phyloP scores from a whole-genome alignment of 2,329 filamentous ascomycete genomes.

The Ophiognomonia clavigignenti-juglandacearum region DNA sequence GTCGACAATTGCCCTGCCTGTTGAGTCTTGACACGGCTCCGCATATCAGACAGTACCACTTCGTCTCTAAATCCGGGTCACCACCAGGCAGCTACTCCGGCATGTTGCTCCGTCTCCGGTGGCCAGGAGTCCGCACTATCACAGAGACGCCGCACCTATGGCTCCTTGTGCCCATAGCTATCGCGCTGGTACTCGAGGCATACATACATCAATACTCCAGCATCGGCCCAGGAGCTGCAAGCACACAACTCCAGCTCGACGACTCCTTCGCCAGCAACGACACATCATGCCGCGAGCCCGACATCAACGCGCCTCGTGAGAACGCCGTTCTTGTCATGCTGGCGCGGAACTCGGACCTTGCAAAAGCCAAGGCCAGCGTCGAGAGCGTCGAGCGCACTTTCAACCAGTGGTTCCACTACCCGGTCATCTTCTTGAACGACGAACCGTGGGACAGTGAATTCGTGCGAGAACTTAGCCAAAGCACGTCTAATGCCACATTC shows the following conservation, averaged over 20 bases:
- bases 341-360: slow-evolving; percentile 38
- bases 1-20: too few relatives aligned
- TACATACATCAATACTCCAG: slow-evolving; percentile 28
- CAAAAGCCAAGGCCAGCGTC: slow-evolving; percentile 33
- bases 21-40: too few relatives aligned
- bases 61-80: too few relatives aligned
- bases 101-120: slow-evolving; percentile 26
- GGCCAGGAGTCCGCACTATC: too few relatives aligned
- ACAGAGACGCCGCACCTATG: too few relatives aligned
- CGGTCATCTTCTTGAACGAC: slow-evolving; percentile 42
- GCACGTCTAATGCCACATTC: slow-evolving; percentile 33
- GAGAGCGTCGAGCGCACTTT: slow-evolving; percentile 36
- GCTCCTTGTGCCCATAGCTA: slow-evolving; percentile 22
- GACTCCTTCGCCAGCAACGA: slow-evolving; percentile 36
- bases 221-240: slow-evolving; percentile 29
- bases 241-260: slow-evolving; percentile 31
- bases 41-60: too few relatives aligned
- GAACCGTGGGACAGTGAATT: slow-evolving; percentile 36
- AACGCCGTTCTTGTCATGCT: slow-evolving; percentile 42
- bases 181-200: slow-evolving; percentile 27
- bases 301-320: slow-evolving; percentile 29
- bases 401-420: slow-evolving; percentile 43
- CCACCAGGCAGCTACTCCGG: slow-evolving; percentile 30
- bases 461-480: slow-evolving; percentile 30
- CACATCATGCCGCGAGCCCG: slow-evolving; percentile 34